Conservation (phyloP, 202 grass and related monocot genomes). For the Panicum hallii region DNA sequence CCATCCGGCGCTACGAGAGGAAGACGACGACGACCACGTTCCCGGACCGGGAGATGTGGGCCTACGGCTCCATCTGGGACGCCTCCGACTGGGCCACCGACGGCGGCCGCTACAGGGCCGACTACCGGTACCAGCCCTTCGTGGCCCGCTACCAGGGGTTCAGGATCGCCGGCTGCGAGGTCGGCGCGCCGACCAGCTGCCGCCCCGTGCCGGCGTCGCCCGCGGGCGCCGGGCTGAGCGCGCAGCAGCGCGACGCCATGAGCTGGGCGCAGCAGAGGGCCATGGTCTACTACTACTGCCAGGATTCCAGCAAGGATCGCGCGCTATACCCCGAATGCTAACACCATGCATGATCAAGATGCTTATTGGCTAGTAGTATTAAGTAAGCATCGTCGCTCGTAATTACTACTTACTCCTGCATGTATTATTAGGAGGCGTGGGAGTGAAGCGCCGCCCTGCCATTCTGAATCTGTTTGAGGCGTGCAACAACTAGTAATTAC, state of each 20-base stretch:
- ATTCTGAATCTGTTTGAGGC: not conserved
- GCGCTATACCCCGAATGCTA: slow-evolving; percentile 73
- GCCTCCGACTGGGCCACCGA: slow-evolving; percentile 93
- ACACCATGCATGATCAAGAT: too few relatives aligned
- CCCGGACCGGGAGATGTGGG: slow-evolving; percentile 75
- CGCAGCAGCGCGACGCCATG: slow-evolving; percentile 67
- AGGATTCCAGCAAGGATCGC: slow-evolving; percentile 67
- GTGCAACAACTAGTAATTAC: not conserved
- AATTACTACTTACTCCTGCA: too few relatives aligned
- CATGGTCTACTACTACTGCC: slow-evolving; percentile 88
- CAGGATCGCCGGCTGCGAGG: too few relatives aligned
- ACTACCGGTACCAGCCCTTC: slow-evolving; percentile 84
- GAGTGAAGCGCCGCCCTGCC: slow-evolving; percentile 22
- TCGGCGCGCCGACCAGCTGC: slow-evolving; percentile 43
- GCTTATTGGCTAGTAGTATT: too few relatives aligned
- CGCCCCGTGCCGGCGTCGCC: slow-evolving; percentile 53
- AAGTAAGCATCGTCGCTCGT: too few relatives aligned
- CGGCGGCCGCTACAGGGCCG: slow-evolving; percentile 60
- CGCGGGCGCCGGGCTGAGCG: slow-evolving; percentile 43
- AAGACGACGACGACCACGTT: slow-evolving; percentile 30
- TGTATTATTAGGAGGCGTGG: too few relatives aligned
- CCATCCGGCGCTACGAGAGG: slow-evolving; percentile 56
- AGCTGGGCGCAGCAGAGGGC: slow-evolving; percentile 70
- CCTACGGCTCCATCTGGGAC: slow-evolving; percentile 86
- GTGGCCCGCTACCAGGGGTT: slow-evolving; percentile 44